A percentile compares a stretch with the other conserved stretches of the same genome.
Conservation (phyloP, 768 basidiomycete genomes). For the Amanita subjunquillea region DNA sequence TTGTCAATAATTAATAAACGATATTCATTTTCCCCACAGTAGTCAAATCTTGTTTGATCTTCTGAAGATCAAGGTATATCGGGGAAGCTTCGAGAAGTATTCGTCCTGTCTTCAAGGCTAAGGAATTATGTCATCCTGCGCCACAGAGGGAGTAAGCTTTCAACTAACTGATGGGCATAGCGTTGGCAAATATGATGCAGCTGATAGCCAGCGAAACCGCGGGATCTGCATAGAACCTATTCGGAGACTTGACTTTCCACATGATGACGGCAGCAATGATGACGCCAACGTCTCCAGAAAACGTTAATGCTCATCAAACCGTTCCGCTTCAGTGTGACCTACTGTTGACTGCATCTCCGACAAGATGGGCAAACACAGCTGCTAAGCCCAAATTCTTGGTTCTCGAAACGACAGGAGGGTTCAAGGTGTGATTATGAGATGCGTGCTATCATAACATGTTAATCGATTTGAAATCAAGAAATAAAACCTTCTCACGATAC, state of each 20-base stretch:
- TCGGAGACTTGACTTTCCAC: constrained; percentile 33
- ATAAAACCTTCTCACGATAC: constrained; percentile 6
- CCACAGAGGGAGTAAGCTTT: not conserved
- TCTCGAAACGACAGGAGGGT: constrained; percentile 22
- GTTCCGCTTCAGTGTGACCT: constrained; percentile 8
- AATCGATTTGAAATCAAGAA: not conserved
- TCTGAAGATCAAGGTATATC: constrained; percentile 35
- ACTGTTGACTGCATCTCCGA: constrained; percentile 48
- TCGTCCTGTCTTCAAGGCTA: constrained; percentile 36
- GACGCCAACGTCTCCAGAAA: constrained; percentile 37
- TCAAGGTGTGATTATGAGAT: constrained; percentile 34
- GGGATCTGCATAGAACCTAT: constrained; percentile 44
- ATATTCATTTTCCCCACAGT: constrained; percentile 20
- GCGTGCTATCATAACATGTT: constrained; percentile 26
- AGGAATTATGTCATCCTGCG: not conserved
- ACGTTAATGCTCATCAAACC: not conserved
- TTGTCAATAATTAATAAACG: not conserved
- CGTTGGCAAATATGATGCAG: constrained; percentile 41
- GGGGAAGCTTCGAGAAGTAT: constrained; percentile 45
- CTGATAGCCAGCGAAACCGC: constrained; percentile 39
- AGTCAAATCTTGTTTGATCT: constrained; percentile 37
- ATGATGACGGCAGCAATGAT: constrained; percentile 40
- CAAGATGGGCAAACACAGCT: constrained; percentile 39
- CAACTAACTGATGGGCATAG: constrained; percentile 39
- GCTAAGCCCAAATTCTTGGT: constrained; percentile 34